phyloP scores from a whole-genome alignment of 345 rosid genomes.

The Salix udensis region DNA sequence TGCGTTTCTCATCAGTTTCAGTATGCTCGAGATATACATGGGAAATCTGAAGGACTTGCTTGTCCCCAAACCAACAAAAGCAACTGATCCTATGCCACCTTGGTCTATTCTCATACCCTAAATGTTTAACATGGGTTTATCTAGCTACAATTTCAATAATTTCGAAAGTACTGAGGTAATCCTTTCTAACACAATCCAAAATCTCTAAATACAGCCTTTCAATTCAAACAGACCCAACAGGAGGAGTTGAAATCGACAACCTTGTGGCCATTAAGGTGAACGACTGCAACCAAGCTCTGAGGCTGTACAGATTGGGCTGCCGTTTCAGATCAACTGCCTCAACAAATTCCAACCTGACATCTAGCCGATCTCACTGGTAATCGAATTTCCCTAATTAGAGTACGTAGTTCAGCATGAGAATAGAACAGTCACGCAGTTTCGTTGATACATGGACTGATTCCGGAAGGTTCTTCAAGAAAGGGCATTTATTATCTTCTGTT shows the following conservation, averaged over 20 bases:
- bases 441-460: neutral
- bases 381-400: conserved; percentile 1
- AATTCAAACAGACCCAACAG: conserved; percentile 53
- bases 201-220: conserved; percentile 52
- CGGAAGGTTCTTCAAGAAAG: neutral
- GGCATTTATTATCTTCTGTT: neutral
- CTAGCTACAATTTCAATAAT: neutral
- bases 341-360: conserved; percentile 61
- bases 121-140: neutral
- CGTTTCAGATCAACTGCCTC: conserved; percentile 75
- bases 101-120: conserved; percentile 37
- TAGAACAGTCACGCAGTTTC: neutral
- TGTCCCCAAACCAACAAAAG: conserved; percentile 46
- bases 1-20: conserved; percentile 48
- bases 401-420: neutral
- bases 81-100: conserved; percentile 50
- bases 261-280: conserved; percentile 56
- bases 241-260: conserved; percentile 60
- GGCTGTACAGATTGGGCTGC: conserved; percentile 69
- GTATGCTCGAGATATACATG: conserved; percentile 87
- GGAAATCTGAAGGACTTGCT: conserved; percentile 78
- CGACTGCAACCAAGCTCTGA: conserved; percentile 57
- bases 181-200: conserved; percentile 3
- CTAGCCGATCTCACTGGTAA: conserved; percentile 91
- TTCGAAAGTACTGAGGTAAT: neutral